Conservation (phyloP, 169 alveolate species). For the Plasmodium billcollinsi region DNA sequence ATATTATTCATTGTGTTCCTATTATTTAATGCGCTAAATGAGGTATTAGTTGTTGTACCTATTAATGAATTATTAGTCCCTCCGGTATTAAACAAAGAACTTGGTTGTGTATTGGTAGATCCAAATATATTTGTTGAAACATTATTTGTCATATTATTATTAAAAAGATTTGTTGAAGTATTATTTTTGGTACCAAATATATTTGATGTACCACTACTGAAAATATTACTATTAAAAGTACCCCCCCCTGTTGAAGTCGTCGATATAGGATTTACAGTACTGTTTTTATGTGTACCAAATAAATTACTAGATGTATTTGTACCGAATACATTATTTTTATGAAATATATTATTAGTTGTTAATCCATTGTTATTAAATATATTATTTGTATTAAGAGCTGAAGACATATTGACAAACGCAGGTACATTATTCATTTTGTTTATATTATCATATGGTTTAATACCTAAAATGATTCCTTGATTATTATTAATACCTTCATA, state of each 20-base stretch:
- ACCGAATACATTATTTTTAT: slow-evolving; percentile 12
- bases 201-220: background rate
- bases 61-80: no score
- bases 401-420: background rate
- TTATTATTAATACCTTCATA: slow-evolving; percentile 13
- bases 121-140: background rate
- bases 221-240: no score
- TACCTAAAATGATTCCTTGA: slow-evolving; percentile 8
- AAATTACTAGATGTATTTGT: background rate
- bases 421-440: slow-evolving; percentile 9
- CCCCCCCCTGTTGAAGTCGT: background rate
- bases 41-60: no score
- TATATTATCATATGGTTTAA: slow-evolving; percentile 2
- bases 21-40: no score
- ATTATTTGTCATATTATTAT: no score
- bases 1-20: no score
- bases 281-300: background rate
- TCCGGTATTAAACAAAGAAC: no score
- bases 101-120: background rate
- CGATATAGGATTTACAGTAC: background rate
- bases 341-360: slow-evolving; percentile 6
- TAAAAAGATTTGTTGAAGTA: no score
- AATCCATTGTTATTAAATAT: background rate
- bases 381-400: background rate
- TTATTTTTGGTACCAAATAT: background rate